Percentiles rank a stretch among this genome's conserved stretches.
Conservation (phyloP, 306 rosid species). For the Sophora flavescens region DNA sequence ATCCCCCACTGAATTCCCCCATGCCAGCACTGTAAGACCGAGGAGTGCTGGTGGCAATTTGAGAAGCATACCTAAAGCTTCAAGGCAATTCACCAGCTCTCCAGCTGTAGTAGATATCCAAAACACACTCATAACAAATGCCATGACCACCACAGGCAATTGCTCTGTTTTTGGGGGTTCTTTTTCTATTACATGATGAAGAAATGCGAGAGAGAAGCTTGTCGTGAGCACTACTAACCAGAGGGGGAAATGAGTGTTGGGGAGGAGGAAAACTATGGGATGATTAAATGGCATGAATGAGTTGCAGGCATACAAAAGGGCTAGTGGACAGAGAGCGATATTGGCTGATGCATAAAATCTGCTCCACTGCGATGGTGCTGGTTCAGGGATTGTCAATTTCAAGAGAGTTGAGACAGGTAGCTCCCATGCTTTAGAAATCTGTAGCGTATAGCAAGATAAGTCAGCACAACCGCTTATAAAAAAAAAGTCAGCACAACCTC, state of each 20-base stretch:
- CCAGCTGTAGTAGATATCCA: constrained; percentile 95
- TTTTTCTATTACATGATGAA: constrained; percentile 71
- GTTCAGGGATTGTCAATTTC: constrained; percentile 85
- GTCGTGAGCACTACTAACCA: constrained; percentile 79
- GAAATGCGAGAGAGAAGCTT: constrained; percentile 83
- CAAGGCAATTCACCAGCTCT: constrained; percentile 92
- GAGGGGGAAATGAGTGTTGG: constrained; percentile 76
- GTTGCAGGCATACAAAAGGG: constrained; percentile 80
- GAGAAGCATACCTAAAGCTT: constrained; percentile 72
- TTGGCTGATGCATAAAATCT: constrained; percentile 85
- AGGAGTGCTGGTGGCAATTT: constrained; percentile 79
- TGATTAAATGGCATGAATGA: constrained; percentile 72
- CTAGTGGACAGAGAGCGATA: constrained; percentile 81
- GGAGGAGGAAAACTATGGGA: constrained; percentile 85
- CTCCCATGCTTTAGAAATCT: constrained; percentile 80
- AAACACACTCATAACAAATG: constrained; percentile 93
- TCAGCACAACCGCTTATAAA: too few relatives aligned
- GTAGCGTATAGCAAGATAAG: constrained; percentile 36
- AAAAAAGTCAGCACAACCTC: neutral
- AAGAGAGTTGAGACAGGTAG: constrained; percentile 71
- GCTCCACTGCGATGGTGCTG: constrained; percentile 86
- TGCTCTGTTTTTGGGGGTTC: constrained; percentile 93
- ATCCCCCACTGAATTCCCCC: constrained; percentile 99
- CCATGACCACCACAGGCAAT: constrained; percentile 70
- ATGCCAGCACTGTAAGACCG: constrained; percentile 94